Percentiles rank a stretch among this genome's conserved stretches.
These are phyloP conservation scores for Candida mesenterica DNA, from an alignment of 1,139 yeast species.

Conservation along the genomic window DNA sequence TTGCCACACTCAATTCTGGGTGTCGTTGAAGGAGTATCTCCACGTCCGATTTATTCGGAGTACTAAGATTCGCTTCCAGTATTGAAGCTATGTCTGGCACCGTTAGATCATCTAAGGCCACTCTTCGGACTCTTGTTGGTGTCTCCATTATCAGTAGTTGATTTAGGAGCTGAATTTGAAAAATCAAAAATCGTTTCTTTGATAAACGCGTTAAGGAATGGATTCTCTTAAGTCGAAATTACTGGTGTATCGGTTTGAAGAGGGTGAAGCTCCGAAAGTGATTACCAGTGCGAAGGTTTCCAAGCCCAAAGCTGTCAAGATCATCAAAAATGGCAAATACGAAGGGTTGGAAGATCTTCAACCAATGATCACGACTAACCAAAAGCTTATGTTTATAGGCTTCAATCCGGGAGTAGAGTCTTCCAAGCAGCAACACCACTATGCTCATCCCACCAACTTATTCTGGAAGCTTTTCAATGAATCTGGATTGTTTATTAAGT, in stretches of 20 bases:
- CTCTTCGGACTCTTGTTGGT: constrained; percentile 6
- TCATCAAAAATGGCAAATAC: neutral
- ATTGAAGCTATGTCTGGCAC: neutral
- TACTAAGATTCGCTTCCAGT: constrained; percentile 5
- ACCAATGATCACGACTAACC: constrained; percentile 18
- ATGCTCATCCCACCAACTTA: constrained; percentile 68
- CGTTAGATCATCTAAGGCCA: too few relatives aligned
- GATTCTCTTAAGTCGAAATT: neutral
- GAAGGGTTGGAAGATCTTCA: constrained; percentile 5
- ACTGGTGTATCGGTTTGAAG: neutral
- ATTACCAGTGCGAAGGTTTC: neutral
- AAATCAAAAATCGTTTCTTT: too few relatives aligned
- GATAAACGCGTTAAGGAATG: too few relatives aligned
- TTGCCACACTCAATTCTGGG: constrained; percentile 35
- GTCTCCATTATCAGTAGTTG: too few relatives aligned
- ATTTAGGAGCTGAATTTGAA: too few relatives aligned
- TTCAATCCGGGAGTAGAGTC: constrained; percentile 74
- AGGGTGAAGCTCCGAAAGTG: neutral
- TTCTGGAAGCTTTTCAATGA: constrained; percentile 69
- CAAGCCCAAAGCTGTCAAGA: neutral
- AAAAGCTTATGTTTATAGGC: constrained; percentile 60
- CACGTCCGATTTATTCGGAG: constrained; percentile 6
- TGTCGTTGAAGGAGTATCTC: constrained; percentile 25
- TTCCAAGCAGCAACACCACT: constrained; percentile 63
- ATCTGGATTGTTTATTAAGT: constrained; percentile 41